Evolutionary conservation across 2,329 filamentous ascomycete genomes (phyloP).

Genomic region (Albophoma yamanashiensis): DNA sequence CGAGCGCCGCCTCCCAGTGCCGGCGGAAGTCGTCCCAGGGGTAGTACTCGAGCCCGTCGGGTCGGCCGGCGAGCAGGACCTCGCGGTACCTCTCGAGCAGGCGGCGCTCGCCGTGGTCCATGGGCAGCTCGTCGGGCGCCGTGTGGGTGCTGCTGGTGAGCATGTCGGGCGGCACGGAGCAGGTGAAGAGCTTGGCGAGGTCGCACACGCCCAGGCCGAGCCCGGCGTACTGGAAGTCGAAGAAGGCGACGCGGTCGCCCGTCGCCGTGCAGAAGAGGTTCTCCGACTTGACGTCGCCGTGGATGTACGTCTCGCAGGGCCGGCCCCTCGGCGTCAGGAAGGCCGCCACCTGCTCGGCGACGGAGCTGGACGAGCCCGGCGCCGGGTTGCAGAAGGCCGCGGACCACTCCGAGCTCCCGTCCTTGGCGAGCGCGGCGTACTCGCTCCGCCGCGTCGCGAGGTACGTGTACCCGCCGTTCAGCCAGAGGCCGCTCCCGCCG

Average conservation of each 20-base stretch:
- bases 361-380: conserved; percentile 15
- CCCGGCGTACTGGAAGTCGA: conserved; percentile 60
- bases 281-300: conserved; percentile 61
- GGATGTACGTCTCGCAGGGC: conserved; percentile 45
- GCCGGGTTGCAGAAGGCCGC: conserved; percentile 29
- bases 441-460: conserved; percentile 51
- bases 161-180: conserved; percentile 47
- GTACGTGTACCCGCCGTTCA: conserved; percentile 60
- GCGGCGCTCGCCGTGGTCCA: conserved; percentile 37
- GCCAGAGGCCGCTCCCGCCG: conserved; percentile 33
- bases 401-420: conserved; percentile 44
- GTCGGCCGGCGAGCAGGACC: conserved; percentile 16
- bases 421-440: conserved; percentile 34
- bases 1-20: conserved; percentile 57
- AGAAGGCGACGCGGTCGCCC: conserved; percentile 47
- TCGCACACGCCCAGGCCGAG: conserved; percentile 55
- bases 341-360: conserved; percentile 41
- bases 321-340: conserved; percentile 36
- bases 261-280: conserved; percentile 48
- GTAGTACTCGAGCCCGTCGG: conserved; percentile 35
- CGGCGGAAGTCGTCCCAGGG: conserved; percentile 40
- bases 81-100: conserved; percentile 41
- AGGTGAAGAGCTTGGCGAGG: conserved; percentile 56
- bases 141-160: conserved; percentile 22
- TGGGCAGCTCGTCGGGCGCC: conserved; percentile 28